Conservation (phyloP, 306 rosid species). For the Quercus suber region DNA sequence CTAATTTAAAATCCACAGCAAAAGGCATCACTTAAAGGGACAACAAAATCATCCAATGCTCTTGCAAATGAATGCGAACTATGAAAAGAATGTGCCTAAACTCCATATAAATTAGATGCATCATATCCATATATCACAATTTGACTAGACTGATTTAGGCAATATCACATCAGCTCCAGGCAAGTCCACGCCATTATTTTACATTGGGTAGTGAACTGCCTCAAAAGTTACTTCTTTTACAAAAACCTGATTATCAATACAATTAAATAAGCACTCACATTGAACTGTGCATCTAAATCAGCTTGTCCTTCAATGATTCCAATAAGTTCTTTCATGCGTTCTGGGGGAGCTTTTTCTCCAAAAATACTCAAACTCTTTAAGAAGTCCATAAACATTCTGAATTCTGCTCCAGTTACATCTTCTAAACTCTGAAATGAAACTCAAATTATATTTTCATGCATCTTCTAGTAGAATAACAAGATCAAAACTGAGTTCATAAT, state of each 20-base stretch:
- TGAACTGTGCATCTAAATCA: constrained; percentile 79
- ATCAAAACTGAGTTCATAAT: constrained; percentile 7
- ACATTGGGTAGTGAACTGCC: background rate
- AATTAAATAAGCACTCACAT: constrained; percentile 43
- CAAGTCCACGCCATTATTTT: background rate
- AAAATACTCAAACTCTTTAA: constrained; percentile 76
- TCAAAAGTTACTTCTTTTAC: background rate
- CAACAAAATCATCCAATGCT: background rate
- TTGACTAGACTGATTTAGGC: background rate
- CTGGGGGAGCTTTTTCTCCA: constrained; percentile 85
- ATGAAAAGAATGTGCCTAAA: background rate
- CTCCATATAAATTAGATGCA: background rate
- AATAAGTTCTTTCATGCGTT: constrained; percentile 82
- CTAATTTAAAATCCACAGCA: background rate
- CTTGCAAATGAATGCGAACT: background rate
- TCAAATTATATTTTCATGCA: constrained; percentile 26
- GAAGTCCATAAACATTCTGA: constrained; percentile 90
- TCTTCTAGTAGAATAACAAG: constrained; percentile 11
- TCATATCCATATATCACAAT: background rate
- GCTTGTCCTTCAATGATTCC: constrained; percentile 97
- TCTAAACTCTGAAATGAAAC: constrained; percentile 65
- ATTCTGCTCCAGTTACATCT: constrained; percentile 90
- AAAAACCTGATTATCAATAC: background rate
- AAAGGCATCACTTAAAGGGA: background rate
- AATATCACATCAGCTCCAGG: background rate